Base-by-base conservation (phyloP, 306 rosid species). In the Lathyrus oleraceus region DNA sequence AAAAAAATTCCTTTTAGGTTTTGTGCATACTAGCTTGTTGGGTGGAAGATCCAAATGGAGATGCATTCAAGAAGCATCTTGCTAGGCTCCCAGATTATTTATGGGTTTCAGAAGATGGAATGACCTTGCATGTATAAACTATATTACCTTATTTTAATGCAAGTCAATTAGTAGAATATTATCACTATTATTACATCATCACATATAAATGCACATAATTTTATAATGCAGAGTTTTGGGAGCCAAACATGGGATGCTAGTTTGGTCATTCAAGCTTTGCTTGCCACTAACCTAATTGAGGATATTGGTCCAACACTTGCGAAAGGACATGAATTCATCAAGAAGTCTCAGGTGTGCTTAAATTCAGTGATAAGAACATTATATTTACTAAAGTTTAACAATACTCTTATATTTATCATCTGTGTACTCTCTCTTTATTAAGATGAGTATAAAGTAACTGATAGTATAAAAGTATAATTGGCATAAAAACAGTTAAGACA, bases 41-140 rank as follows among this genome's bases (percentile, higher is more conserved):
- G 92, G 87, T 54, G 11, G 93, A 89, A 80, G 89, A 87, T 76
- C 83, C 93, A 21, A 59, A 87, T 35, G 88, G 87, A 39, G 88
- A 85, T 63, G 71, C 80, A 44, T 88, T 83, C 49, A 88, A 83
- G 69, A 85, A 83, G 69, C 92, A 85, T 76, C 83, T 88, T 39
- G 91, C 86, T 0, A 83, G 96, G 65, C 40, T 89, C 62, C 90
- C 85, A 0, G 96, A 89, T 69, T 81, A 71, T 40, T n/a, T 87
- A 28, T 89, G 92, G 96, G 61, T 89, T 61, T 79, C 89, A 9
- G 91, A 87, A 74, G 93, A 89, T 79, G 89, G 96, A 76, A 85
- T 89, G 79, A 83, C 85, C 58, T 57, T 89, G 81, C 92, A 89
- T 69, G 93, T 84, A 11, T 14, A 47, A 6, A 14, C 13, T 13